Base-by-base conservation (phyloP, 2,329 filamentous ascomycete genomes). In the Fusarium abutilonis region DNA sequence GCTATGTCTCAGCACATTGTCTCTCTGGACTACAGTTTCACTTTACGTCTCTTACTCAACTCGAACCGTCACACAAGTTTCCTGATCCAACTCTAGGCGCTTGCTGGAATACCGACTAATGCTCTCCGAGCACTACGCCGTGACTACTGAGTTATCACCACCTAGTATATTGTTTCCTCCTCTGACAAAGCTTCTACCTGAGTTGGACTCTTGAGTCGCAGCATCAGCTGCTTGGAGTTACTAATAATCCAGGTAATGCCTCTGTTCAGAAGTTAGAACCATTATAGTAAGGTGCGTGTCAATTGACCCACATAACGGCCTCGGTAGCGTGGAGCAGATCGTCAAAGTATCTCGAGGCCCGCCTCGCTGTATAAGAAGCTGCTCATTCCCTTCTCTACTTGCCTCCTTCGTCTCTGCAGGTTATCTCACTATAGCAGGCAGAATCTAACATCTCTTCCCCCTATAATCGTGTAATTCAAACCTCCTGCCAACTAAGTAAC, bases 361-460 rank as follows among this genome's bases (percentile, higher is more conserved):
- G 17, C 38, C 29, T 28, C 28, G n/a, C 36, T 52, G 45, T 49
- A 60, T 60, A 60, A 60, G 56, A 49, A 60, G 48, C 48, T 55
- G 48, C 15, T 23, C 23, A 35, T 44, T 49, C 15, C 56, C 40
- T 13, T 38, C 6, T 17, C 4, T 21, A 4, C 13, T 10, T 39
- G 7, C 43, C 21, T 44, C 7, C n/a, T 28, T n/a, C 34, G 17
- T 39, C 42, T 15, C 38, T 21, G 34, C 15, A n/a, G 19, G 21
- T 43, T 23, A 4, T 55, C 23, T 8, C 19, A 38, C 60, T 32
- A 43, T 49, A 49, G 28, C 9, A 29, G 14, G 52, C 29, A 11
- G 13, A 26, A 17, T 29, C 29, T 9, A 34, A 10, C 9, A 17
- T 41, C 2, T 3, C 35, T 44, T 49, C 21, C 38, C 23, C 55